A percentile compares a stretch with the other conserved stretches of the same genome.
These are phyloP conservation scores for Meyerozyma carpophila DNA, from an alignment of 1,139 yeast genomes.

Conservation along the genomic window DNA sequence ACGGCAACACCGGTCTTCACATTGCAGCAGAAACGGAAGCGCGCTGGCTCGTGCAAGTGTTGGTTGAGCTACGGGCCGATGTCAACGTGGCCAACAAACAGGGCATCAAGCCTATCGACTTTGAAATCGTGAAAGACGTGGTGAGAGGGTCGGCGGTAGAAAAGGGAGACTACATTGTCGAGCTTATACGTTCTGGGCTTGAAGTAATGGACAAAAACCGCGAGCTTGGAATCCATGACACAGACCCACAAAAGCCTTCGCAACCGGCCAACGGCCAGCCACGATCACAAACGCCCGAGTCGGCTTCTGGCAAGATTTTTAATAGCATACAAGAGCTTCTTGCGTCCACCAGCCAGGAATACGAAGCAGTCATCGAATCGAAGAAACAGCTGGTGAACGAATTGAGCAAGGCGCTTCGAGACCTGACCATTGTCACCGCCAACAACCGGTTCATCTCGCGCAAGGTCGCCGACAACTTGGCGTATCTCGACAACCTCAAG, in stretches of 20 bases:
- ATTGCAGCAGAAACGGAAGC: slow-evolving; percentile 88
- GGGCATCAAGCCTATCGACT: slow-evolving; percentile 82
- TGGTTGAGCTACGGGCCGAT: slow-evolving; percentile 85
- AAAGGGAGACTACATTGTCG: slow-evolving; percentile 6
- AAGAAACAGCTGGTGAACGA: slow-evolving; percentile 33
- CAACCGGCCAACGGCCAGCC: not conserved
- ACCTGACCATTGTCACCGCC: slow-evolving; percentile 41
- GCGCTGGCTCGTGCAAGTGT: slow-evolving; percentile 71
- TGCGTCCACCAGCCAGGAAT: slow-evolving; percentile 34
- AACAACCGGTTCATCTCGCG: slow-evolving; percentile 37
- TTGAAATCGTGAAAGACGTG: slow-evolving; percentile 64
- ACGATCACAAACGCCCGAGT: not conserved
- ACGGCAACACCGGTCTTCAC: slow-evolving; percentile 87
- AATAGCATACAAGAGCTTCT: slow-evolving; percentile 39
- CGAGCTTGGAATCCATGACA: not conserved
- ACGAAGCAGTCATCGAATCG: slow-evolving; percentile 31
- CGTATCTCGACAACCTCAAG: slow-evolving; percentile 36
- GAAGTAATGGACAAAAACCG: slow-evolving; percentile 3
- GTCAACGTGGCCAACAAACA: slow-evolving; percentile 72
- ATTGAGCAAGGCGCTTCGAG: slow-evolving; percentile 35
- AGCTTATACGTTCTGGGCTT: slow-evolving; percentile 5
- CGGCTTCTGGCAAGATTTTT: slow-evolving; percentile 28
- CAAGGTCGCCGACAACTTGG: slow-evolving; percentile 34
- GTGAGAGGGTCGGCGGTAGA: slow-evolving; percentile 41
- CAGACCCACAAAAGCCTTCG: not conserved